Base-by-base conservation (phyloP, 148 eudicot species). In the Heliamphora exappendiculata region DNA sequence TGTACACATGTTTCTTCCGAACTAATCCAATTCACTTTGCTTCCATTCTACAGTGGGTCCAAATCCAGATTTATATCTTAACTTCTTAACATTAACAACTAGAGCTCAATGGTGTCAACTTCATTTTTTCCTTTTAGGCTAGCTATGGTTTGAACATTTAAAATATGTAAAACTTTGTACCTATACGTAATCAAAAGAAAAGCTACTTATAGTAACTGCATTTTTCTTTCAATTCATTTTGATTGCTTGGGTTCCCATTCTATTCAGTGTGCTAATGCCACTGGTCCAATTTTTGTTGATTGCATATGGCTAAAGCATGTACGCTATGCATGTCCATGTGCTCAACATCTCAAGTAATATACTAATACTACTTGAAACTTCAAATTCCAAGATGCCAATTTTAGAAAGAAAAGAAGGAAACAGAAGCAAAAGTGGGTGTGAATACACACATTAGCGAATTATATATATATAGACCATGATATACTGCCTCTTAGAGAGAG, bases 41-140 rank as follows among this genome's bases (percentile, higher is more conserved):
- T 26, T 57, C 62, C 29, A 10, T 57, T 57, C 62, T 57, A 22
- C 10, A 13, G 22, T 6, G 62, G 31, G 24, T 24, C 11, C 62
- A 57, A n/a, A 22, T 22, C 45, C 28, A 22, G 37, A 36, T 44
- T 47, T n/a, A 45, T 24, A 26, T 69, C 73, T 20, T 5, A 69
- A 31, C 55, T 42, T 39, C 26, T n/a, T n/a, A n/a, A n/a, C n/a
- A n/a, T n/a, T n/a, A 41, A 39, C 50, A 16, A 41, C 29, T 22
- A 42, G 3, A 65, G 70, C 70, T 62, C 66, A 62, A 16, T 55
- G 60, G n/a, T n/a, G n/a, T n/a, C n/a, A n/a, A n/a, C n/a, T n/a
- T n/a, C n/a, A n/a, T n/a, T n/a, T n/a, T n/a, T 39, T 39, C 42
- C 42, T 3, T 39, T 7, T 7, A 3, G 3, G 42, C 3, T 3